These are phyloP conservation scores for Ogataea polymorpha DNA, from an alignment of 805 yeast genomes.

Conservation along the genomic window DNA sequence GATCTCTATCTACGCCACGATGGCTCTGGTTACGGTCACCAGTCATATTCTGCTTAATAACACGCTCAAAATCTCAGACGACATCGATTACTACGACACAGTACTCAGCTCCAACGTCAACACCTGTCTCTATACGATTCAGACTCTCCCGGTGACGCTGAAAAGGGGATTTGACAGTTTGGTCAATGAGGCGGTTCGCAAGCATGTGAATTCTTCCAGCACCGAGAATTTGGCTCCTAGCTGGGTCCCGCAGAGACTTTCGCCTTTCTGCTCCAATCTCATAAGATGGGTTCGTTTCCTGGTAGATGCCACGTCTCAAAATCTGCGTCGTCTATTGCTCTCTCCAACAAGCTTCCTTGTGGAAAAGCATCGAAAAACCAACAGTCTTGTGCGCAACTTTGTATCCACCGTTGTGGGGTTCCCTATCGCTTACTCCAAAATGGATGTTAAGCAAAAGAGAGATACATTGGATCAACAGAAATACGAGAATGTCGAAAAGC, in stretches of 20 bases:
- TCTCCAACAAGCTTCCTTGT: slow-evolving; percentile 29
- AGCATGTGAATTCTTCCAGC: slow-evolving; percentile 14
- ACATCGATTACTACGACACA: slow-evolving; percentile 46
- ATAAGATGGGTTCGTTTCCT: slow-evolving; percentile 18
- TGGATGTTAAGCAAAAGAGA: slow-evolving; percentile 29
- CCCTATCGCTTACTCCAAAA: slow-evolving; percentile 35
- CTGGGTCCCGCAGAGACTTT: slow-evolving; percentile 23
- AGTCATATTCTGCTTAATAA: slow-evolving; percentile 34
- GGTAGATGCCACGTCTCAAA: slow-evolving; percentile 12
- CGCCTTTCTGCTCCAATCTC: slow-evolving; percentile 7
- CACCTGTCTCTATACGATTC: slow-evolving; percentile 38
- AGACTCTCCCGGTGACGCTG: slow-evolving; percentile 34
- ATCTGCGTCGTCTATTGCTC: slow-evolving; percentile 14
- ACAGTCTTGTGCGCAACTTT: slow-evolving; percentile 19
- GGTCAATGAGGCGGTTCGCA: slow-evolving; percentile 26
- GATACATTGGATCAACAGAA: slow-evolving; percentile 22
- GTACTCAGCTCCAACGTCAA: slow-evolving; percentile 33
- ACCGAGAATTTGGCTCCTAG: slow-evolving; percentile 21
- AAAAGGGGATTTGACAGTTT: slow-evolving; percentile 17
- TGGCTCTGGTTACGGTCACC: slow-evolving; percentile 16
- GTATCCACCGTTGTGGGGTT: slow-evolving; percentile 32
- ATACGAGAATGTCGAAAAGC: slow-evolving; percentile 30
- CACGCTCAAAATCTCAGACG: slow-evolving; percentile 43
- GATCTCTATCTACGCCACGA: slow-evolving; percentile 20
- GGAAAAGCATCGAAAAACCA: slow-evolving; percentile 18